Percentiles rank a stretch among this genome's conserved stretches.
phyloP scores from a whole-genome alignment of 495 filamentous ascomycete genomes.

The Penicillium antarcticum region DNA sequence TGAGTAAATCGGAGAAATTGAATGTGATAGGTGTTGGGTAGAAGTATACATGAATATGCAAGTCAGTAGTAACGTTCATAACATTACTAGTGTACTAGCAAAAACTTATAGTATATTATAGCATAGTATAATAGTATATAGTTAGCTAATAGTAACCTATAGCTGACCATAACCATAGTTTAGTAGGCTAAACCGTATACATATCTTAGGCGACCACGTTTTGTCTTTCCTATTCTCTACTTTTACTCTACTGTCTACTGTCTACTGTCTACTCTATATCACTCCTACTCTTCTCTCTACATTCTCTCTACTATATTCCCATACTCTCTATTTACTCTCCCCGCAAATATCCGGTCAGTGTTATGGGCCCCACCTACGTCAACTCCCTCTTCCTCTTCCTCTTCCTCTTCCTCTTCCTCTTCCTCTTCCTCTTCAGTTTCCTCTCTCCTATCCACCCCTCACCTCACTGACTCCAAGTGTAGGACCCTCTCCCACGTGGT shows the following conservation, averaged over 20 bases:
- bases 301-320: too few species aligned
- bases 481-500: background rate
- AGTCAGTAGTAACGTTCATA: too few species aligned
- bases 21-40: too few species aligned
- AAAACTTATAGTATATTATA: too few species aligned
- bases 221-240: too few species aligned
- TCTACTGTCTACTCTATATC: background rate
- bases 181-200: background rate
- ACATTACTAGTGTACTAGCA: too few species aligned
- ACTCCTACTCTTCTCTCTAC: background rate
- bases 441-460: background rate
- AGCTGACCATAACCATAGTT: too few species aligned
- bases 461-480: background rate
- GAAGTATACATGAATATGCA: too few species aligned
- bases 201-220: background rate
- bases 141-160: too few species aligned
- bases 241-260: too few species aligned
- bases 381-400: constrained; percentile 1
- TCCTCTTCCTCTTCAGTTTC: background rate
- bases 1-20: background rate
- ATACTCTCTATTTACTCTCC: background rate
- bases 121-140: too few species aligned
- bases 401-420: too few species aligned
- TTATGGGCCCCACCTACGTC: constrained; percentile 6
- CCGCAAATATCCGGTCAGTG: background rate